Base-by-base conservation (phyloP, 768 basidiomycete genomes). In the Gloeostereum incarnatum region DNA sequence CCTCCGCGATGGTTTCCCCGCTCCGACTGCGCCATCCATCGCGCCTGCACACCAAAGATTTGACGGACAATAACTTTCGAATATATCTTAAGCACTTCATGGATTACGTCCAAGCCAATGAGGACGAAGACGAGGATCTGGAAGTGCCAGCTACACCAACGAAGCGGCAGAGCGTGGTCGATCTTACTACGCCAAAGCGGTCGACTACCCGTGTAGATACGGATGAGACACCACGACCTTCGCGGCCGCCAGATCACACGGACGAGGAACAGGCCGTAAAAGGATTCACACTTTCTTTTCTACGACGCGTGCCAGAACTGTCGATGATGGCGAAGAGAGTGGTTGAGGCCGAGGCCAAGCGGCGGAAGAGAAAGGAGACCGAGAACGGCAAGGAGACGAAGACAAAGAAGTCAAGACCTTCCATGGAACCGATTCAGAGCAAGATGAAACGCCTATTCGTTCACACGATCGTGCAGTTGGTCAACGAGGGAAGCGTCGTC, bases 1-100 rank as follows among this genome's bases (percentile, higher is more conserved):
- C n/a, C n/a, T n/a, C n/a, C n/a, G n/a, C n/a, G n/a, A n/a, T n/a
- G n/a, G n/a, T n/a, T n/a, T n/a, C 47, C 3, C 62, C 59, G 14
- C 51, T 63, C 4, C 76, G 72, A 50, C 61, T 88, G 31, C 79
- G 82, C 31, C 84, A 88, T 54, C 86, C 85, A 1, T 77, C 78
- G 0, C 69, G 79, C 27, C 59, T 88, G 19, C 79, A 70, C 39
- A 70, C 75, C 0, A 64, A 65, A 14, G 81, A 87, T 40, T 71
- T 89, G 19, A 87, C 75, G 2, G 69, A 63, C 3, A 80, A 80
- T 43, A 81, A 76, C 0, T 84, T 89, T 52, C 69, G 80, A 8
- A 69, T 84, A 26, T 86, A 89, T 47, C 46, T 89, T 43, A 85
- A 83, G 46, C 79, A 87, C 46, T 88, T 76, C 55, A 81, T 89